These are phyloP conservation scores for Apophysomyces elegans DNA, from an alignment of 371 early-diverging fungal species.

Conservation along the genomic window DNA sequence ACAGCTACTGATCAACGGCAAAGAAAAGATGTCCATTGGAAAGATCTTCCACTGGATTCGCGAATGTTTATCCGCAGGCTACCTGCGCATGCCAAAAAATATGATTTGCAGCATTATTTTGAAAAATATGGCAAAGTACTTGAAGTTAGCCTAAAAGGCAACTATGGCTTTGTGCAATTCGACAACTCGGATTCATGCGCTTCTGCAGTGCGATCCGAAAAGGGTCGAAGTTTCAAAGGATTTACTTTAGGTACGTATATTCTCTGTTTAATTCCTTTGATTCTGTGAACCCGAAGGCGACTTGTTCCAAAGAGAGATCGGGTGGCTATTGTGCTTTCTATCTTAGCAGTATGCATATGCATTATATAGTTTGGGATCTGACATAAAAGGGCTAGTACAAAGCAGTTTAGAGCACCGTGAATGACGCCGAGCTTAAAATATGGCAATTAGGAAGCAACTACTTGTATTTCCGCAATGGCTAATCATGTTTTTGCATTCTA, in stretches of 20 bases:
- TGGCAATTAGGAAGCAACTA: too few relatives aligned
- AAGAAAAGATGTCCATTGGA: neutral
- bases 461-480: neutral
- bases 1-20: neutral
- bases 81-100: neutral
- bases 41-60: constrained; percentile 1
- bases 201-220: constrained; percentile 16
- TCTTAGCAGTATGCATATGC: neutral
- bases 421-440: too few relatives aligned
- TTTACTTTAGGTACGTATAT: constrained; percentile 19
- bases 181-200: constrained; percentile 17
- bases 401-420: too few relatives aligned
- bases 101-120: constrained; percentile 9
- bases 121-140: constrained; percentile 16
- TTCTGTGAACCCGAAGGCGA: neutral
- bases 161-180: constrained; percentile 22
- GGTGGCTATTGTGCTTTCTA: neutral
- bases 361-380: neutral
- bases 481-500: neutral
- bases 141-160: constrained; percentile 18
- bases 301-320: neutral
- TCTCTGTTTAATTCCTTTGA: neutral
- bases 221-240: constrained; percentile 17
- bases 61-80: constrained; percentile 7
- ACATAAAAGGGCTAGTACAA: too few relatives aligned